phyloP scores from a whole-genome alignment of 1,284 basidiomycete genomes.

The Caloboletus inedulis region DNA sequence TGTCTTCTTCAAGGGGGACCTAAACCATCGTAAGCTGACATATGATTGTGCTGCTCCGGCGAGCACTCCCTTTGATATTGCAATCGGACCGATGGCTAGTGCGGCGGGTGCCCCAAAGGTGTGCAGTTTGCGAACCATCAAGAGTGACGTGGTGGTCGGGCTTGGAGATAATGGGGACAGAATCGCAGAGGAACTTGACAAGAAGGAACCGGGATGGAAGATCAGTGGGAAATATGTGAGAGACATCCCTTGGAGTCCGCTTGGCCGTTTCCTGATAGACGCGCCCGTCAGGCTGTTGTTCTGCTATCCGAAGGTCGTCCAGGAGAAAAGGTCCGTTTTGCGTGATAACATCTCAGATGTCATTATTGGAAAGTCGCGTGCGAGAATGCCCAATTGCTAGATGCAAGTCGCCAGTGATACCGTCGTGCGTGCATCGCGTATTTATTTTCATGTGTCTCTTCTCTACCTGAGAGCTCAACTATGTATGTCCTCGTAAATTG shows the following conservation, averaged over 20 bases:
- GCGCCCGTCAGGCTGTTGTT: constrained; percentile 66
- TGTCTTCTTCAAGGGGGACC: constrained; percentile 95
- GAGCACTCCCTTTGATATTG: constrained; percentile 85
- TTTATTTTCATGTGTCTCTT: background rate
- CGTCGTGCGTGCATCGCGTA: background rate
- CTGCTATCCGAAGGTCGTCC: constrained; percentile 83
- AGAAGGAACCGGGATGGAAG: constrained; percentile 93
- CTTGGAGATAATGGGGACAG: constrained; percentile 68
- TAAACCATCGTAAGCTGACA: constrained; percentile 90
- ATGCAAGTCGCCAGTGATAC: constrained; percentile 1
- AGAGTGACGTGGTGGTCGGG: constrained; percentile 80
- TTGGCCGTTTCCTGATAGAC: constrained; percentile 8
- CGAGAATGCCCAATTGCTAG: background rate
- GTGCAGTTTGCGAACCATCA: constrained; percentile 83
- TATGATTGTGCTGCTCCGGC: constrained; percentile 93
- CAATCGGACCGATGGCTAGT: constrained; percentile 92
- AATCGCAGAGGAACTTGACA: constrained; percentile 78
- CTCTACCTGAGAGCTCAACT: background rate
- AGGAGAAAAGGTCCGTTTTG: constrained; percentile 75
- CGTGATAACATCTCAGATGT: constrained; percentile 34
- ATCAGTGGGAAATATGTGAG: constrained; percentile 91
- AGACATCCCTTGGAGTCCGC: background rate
- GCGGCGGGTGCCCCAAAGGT: constrained; percentile 87
- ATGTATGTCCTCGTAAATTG: constrained; percentile 6
- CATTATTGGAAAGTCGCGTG: background rate